Evolutionary conservation across 2,329 filamentous ascomycete genomes (phyloP).

Genomic region (Xylariaceae sp.): DNA sequence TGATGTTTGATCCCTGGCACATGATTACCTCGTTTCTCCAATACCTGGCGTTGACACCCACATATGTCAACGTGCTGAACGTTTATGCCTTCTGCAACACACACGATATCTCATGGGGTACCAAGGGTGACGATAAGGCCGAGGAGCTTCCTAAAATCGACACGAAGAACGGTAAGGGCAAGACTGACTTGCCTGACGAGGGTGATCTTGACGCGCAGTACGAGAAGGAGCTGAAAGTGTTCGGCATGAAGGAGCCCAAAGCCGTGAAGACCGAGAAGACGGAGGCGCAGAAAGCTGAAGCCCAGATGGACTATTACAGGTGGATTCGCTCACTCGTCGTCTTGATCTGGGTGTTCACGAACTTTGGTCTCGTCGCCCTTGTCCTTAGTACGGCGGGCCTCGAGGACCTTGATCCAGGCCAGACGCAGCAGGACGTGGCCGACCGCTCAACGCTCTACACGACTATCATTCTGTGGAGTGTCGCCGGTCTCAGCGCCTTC

Average conservation of each 20-base stretch:
- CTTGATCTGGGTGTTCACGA: slow-evolving; percentile 92
- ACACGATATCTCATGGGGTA: slow-evolving; percentile 96
- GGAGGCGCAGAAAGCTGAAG: slow-evolving; percentile 58
- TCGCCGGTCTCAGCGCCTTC: slow-evolving; percentile 76
- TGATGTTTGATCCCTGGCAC: slow-evolving; percentile 99
- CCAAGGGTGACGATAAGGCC: slow-evolving; percentile 94
- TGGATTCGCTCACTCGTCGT: slow-evolving; percentile 91
- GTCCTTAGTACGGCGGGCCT: slow-evolving; percentile 83
- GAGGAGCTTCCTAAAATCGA: slow-evolving; percentile 85
- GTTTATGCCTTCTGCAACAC: slow-evolving; percentile 99
- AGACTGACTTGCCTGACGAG: slow-evolving; percentile 93
- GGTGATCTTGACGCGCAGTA: slow-evolving; percentile 94
- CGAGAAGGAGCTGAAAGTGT: slow-evolving; percentile 72
- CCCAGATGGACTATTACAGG: slow-evolving; percentile 97
- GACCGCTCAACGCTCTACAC: slow-evolving; percentile 74
- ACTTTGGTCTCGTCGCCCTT: slow-evolving; percentile 79
- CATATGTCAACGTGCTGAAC: slow-evolving; percentile 97
- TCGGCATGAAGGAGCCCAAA: slow-evolving; percentile 67
- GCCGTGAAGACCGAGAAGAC: slow-evolving; percentile 57
- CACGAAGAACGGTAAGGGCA: slow-evolving; percentile 81
- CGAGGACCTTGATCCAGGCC: slow-evolving; percentile 53
- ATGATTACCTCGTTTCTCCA: slow-evolving; percentile 95
- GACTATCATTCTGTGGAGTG: slow-evolving; percentile 80
- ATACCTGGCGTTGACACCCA: slow-evolving; percentile 91
- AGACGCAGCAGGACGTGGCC: slow-evolving; percentile 40